Evolutionary conservation across 768 basidiomycete species (phyloP).

Genomic region (Tricholomella constricta): DNA sequence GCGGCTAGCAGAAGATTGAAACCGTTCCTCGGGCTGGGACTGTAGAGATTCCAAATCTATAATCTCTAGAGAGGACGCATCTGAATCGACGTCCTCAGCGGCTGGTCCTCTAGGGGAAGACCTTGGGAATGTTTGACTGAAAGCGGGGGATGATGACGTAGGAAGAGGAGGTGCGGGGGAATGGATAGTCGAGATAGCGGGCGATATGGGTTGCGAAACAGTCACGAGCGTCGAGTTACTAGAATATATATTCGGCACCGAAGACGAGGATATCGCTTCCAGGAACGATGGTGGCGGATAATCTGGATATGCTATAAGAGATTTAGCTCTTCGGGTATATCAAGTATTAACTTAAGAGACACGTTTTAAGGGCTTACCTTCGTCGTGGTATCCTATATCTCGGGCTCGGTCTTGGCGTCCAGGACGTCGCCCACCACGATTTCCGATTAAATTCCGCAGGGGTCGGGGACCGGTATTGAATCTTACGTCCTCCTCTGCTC

Average conservation of each 20-base stretch:
- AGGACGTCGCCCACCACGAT: constrained; percentile 29
- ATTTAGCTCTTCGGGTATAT: neutral
- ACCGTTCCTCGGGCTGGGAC: constrained; percentile 34
- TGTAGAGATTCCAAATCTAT: constrained; percentile 47
- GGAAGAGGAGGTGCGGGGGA: constrained; percentile 6
- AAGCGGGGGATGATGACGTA: constrained; percentile 2
- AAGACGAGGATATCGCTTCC: constrained; percentile 59
- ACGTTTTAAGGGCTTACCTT: constrained; percentile 20
- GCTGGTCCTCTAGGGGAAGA: neutral
- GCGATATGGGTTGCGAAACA: constrained; percentile 17
- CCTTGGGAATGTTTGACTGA: neutral
- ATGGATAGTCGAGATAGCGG: constrained; percentile 5
- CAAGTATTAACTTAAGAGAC: neutral
- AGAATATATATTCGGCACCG: constrained; percentile 37
- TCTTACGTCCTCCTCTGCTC: constrained; percentile 47
- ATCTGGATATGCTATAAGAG: constrained; percentile 48
- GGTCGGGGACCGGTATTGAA: constrained; percentile 46
- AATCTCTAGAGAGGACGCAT: constrained; percentile 46
- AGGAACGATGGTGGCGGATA: constrained; percentile 79
- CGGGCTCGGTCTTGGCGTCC: constrained; percentile 30
- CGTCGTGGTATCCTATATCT: constrained; percentile 20
- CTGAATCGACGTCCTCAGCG: constrained; percentile 10
- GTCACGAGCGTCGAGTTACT: constrained; percentile 41
- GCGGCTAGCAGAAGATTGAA: constrained; percentile 39
- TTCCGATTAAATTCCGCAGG: constrained; percentile 22